phyloP scores from a whole-genome alignment of 331 rosid genomes.

The Quercus tomentella region DNA sequence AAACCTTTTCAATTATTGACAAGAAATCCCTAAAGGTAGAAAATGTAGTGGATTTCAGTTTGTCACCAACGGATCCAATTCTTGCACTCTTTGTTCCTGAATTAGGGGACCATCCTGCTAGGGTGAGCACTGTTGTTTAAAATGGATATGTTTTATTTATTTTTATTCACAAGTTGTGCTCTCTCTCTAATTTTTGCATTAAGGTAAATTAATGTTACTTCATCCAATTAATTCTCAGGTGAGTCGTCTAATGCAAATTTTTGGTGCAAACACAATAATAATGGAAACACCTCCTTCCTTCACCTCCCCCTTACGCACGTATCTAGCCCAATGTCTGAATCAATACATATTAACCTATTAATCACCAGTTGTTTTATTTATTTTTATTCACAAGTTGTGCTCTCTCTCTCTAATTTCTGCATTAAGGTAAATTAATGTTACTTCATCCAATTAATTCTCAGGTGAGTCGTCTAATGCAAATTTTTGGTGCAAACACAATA shows the following conservation, averaged over 20 bases:
- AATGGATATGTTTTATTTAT: not conserved
- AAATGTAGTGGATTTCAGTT: constrained; percentile 32
- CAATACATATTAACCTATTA: too few relatives aligned
- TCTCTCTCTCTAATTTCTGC: not conserved
- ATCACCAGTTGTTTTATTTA: not conserved
- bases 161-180: not conserved
- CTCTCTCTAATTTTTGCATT: not conserved
- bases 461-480: constrained; percentile 42
- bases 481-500: too few relatives aligned
- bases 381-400: not conserved
- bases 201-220: not conserved
- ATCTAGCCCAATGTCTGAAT: too few relatives aligned
- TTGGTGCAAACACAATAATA: too few relatives aligned
- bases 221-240: constrained; percentile 38
- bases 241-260: constrained; percentile 19
- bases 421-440: not conserved
- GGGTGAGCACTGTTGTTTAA: constrained; percentile 37
- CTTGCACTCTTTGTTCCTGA: constrained; percentile 84
- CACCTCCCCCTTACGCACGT: too few relatives aligned
- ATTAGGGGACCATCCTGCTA: constrained; percentile 86
- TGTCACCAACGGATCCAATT: constrained; percentile 88
- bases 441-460: constrained; percentile 12
- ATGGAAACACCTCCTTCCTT: too few relatives aligned
- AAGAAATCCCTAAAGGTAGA: constrained; percentile 61
- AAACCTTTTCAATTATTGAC: constrained; percentile 72